Percentiles rank a stretch among this genome's conserved stretches.
Evolutionary conservation across 164 flowering plant genomes (phyloP).

Genomic region (Macadamia tetraphylla): DNA sequence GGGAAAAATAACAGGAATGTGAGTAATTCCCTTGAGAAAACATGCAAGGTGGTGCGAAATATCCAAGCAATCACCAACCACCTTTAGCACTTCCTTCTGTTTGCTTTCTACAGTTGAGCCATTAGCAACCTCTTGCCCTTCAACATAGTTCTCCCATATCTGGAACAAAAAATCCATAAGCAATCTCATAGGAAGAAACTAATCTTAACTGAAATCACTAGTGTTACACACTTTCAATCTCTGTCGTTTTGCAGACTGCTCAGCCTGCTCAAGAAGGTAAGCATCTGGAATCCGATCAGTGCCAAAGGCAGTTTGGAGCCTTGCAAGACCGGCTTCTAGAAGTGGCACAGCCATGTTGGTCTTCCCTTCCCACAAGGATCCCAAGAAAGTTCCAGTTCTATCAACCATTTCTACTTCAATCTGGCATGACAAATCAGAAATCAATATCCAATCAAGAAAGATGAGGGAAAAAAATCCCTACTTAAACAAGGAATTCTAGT

Average conservation of each 20-base stretch:
- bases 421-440: slow-evolving; percentile 27
- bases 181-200: background rate
- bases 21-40: background rate
- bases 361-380: slow-evolving; percentile 85
- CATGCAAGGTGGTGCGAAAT: background rate
- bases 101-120: slow-evolving; percentile 52
- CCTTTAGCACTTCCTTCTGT: slow-evolving; percentile 88
- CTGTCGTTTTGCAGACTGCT: slow-evolving; percentile 73
- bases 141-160: slow-evolving; percentile 97
- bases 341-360: slow-evolving; percentile 65
- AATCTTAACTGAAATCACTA: background rate
- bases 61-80: slow-evolving; percentile 12
- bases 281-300: slow-evolving; percentile 73
- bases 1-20: background rate
- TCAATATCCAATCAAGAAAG: background rate
- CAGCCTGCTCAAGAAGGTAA: slow-evolving; percentile 78
- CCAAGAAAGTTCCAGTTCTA: slow-evolving; percentile 95
- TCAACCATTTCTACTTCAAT: slow-evolving; percentile 95
- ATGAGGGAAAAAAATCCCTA: background rate
- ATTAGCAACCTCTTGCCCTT: slow-evolving; percentile 76
- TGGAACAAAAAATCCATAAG: slow-evolving; percentile 22
- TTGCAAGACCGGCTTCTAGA: slow-evolving; percentile 91
- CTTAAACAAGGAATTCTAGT: slow-evolving; percentile 6
- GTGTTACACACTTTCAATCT: slow-evolving; percentile 57
- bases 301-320: slow-evolving; percentile 71